Percentiles rank a stretch among this genome's conserved stretches.
These are phyloP conservation scores for Aspergillus pseudoglaucus DNA, from an alignment of 2,329 filamentous ascomycete genomes.

Conservation along the genomic window DNA sequence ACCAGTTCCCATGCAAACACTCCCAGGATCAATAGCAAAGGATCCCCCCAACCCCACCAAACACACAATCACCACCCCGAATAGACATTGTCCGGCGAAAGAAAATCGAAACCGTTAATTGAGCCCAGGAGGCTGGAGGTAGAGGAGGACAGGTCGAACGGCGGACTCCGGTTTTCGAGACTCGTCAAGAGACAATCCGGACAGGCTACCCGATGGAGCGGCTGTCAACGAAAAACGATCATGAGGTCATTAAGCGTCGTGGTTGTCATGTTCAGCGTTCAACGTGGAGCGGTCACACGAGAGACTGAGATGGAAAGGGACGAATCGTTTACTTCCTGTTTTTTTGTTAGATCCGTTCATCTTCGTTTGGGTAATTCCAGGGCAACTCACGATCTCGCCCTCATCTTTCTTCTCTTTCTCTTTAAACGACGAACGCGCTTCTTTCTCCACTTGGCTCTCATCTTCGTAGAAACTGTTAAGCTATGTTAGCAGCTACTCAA, in stretches of 20 bases:
- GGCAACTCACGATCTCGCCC: conserved; percentile 79
- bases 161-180: conserved; percentile 22
- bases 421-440: conserved; percentile 99
- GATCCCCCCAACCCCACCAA: conserved; percentile 29
- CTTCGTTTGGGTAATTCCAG: not conserved
- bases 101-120: conserved; percentile 24
- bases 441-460: conserved; percentile 99
- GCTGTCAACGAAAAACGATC: conserved; percentile 23
- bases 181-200: conserved; percentile 11
- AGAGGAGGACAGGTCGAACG: conserved; percentile 17
- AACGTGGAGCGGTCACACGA: conserved; percentile 28
- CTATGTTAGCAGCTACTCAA: conserved; percentile 13
- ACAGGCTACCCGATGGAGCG: conserved; percentile 15
- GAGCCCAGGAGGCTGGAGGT: conserved; percentile 24
- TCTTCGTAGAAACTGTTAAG: conserved; percentile 41
- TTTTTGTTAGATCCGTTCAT: conserved; percentile 25
- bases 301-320: conserved; percentile 48
- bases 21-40: conserved; percentile 13
- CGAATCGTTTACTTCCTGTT: conserved; percentile 62
- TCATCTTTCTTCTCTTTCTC: conserved; percentile 99
- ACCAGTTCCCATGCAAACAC: conserved; percentile 28
- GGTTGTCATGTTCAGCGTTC: conserved; percentile 35
- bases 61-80: conserved; percentile 26
- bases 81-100: conserved; percentile 17
- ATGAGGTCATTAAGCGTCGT: conserved; percentile 25